A percentile compares a stretch with the other conserved stretches of the same genome.
phyloP scores from a whole-genome alignment of 352 stramenopile genomes.

The Pythium scleroteichum region DNA sequence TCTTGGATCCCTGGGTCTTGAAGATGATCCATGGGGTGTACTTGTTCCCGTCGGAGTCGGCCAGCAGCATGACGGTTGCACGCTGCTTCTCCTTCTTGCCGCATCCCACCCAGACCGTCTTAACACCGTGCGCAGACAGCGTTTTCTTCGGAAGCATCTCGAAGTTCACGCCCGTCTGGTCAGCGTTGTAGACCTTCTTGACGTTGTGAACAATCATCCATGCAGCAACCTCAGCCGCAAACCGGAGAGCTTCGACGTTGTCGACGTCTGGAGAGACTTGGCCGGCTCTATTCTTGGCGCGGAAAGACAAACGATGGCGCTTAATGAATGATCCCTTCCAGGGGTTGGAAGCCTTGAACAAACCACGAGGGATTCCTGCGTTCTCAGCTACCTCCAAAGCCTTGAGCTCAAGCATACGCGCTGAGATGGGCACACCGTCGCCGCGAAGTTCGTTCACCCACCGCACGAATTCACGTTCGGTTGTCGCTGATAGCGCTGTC shows the following conservation, averaged over 20 bases:
- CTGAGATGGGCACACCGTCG: constrained; percentile 8
- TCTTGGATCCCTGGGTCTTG: constrained; percentile 20
- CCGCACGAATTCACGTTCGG: not conserved
- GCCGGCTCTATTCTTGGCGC: not conserved
- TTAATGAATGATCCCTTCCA: constrained; percentile 8
- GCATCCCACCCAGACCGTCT: constrained; percentile 18
- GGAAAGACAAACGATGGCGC: constrained; percentile 9
- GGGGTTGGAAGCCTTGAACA: not conserved
- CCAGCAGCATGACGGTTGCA: constrained; percentile 32
- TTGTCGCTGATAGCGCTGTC: not conserved
- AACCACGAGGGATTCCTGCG: not conserved
- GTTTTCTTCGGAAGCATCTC: constrained; percentile 19
- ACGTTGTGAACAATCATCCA: not conserved
- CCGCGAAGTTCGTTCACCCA: constrained; percentile 8
- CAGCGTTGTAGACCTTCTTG: constrained; percentile 13
- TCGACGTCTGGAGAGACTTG: constrained; percentile 4
- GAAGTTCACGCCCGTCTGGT: constrained; percentile 15
- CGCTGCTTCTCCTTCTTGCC: constrained; percentile 30
- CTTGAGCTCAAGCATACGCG: constrained; percentile 4
- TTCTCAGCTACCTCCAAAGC: constrained; percentile 8
- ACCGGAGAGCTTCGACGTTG: not conserved
- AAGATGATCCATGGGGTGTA: constrained; percentile 30
- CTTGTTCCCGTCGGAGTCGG: constrained; percentile 23
- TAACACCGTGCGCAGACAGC: not conserved
- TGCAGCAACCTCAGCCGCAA: not conserved